Base-by-base conservation (phyloP, 2,329 filamentous ascomycete genomes). In the Fonsecaea monophora region DNA sequence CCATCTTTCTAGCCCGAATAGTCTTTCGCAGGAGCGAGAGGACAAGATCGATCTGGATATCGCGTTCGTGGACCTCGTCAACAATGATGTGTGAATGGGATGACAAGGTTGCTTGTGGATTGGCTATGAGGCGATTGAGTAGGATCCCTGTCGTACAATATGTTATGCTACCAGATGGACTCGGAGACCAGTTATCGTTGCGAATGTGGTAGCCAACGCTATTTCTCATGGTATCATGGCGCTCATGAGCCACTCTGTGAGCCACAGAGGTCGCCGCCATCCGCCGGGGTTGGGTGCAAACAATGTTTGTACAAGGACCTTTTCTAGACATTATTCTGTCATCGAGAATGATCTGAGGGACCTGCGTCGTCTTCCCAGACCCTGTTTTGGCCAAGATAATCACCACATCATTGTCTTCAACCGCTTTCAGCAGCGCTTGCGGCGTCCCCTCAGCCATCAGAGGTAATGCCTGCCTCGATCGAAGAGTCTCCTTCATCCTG, bases 381-480 rank as follows among this genome's bases (percentile, higher is more conserved):
- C 95, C 95, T 3, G 95, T 99, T 79, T 98, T 94, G 76, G 94
- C 94, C 76, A 94, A 97, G 40, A 99, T 87, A 66, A 99, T 97
- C 5, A 95, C 89, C 9, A 96, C 90, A 75, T 95, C 94, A 71
- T 95, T 86, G 18, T 86, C 83, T 57, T 92, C 89, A 32, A 98
- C 89, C 1, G 91, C 86, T 30, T 87, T 83, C 12, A 98, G 32
- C 6, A 68, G 48, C 10, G 54, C 54, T 32, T 45, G 21, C 35
- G 53, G 81, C 3, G 40, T 62, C 13, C 25, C 25, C 13, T 58
- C 37, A 6, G 65, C 62, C 61, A 67, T 64, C 65, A 67, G 57
- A 38, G 65, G 65, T 54, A 67, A 45, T 25, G 48, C 60, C 18
- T 54, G 53, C 30, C 64, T 66, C 40, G 15, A 8, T n/a, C 9